phyloP scores from a whole-genome alignment of 2,329 filamentous ascomycete species.

The Dactylellina leptospora region DNA sequence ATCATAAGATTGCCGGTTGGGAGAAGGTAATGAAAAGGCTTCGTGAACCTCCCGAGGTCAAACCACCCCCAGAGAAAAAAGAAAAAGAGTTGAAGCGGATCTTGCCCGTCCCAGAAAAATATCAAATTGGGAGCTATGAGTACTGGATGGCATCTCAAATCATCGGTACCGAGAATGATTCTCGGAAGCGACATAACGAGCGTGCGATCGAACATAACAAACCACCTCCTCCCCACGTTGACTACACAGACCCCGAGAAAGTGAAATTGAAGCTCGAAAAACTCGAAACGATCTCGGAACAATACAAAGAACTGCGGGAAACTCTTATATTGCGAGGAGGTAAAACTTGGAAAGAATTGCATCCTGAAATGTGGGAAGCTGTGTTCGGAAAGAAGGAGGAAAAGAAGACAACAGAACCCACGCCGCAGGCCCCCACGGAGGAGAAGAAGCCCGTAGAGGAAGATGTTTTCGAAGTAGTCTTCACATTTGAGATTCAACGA shows the following conservation, averaged over 20 bases:
- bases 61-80: not conserved
- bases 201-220: not conserved
- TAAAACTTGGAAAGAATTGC: conserved; percentile 59
- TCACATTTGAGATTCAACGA: conserved; percentile 26
- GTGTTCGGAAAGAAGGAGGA: conserved; percentile 54
- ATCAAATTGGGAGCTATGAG: conserved; percentile 15
- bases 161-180: conserved; percentile 47
- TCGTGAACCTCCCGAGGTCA: not conserved
- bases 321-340: conserved; percentile 63
- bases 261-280: conserved; percentile 58
- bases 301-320: conserved; percentile 50
- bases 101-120: conserved; percentile 12
- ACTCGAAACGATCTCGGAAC: conserved; percentile 53
- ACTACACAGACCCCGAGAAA: conserved; percentile 60
- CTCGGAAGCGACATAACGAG: not conserved
- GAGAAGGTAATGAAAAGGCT: not conserved
- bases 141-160: conserved; percentile 24
- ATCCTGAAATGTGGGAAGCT: conserved; percentile 14
- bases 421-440: conserved; percentile 6
- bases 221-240: conserved; percentile 7
- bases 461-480: conserved; percentile 26
- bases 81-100: conserved; percentile 6
- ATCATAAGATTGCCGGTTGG: not conserved
- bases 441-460: conserved; percentile 51
- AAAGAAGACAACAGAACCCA: conserved; percentile 49